Evolutionary conservation across 1,139 yeast genomes (phyloP).

Genomic region (Debaryomyces nepalensis): DNA sequence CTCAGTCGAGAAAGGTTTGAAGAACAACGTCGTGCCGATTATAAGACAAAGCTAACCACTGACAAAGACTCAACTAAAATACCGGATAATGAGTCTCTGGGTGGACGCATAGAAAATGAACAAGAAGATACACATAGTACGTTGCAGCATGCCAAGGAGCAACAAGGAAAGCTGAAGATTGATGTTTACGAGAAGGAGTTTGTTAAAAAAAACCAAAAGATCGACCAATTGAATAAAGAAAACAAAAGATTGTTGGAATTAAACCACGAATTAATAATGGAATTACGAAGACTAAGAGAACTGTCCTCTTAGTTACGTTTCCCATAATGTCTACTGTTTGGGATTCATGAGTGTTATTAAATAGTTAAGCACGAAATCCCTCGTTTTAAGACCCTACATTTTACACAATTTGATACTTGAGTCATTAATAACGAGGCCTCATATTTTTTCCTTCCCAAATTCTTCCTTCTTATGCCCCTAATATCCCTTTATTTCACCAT

Average conservation of each 20-base stretch:
- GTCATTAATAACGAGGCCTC: no score
- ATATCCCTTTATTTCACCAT: no score
- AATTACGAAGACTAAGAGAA: conserved; percentile 6
- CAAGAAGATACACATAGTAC: conserved; percentile 16
- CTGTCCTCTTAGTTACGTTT: neutral
- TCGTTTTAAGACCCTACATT: no score
- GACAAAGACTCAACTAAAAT: conserved; percentile 1
- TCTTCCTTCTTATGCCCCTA: no score
- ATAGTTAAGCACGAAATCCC: no score
- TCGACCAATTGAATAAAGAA: conserved; percentile 33
- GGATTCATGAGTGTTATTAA: no score
- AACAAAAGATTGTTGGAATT: conserved; percentile 39
- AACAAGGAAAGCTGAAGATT: conserved; percentile 24
- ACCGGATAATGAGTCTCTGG: neutral
- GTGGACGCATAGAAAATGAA: conserved; percentile 5
- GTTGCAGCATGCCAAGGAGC: conserved; percentile 20
- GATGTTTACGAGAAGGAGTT: conserved; percentile 31
- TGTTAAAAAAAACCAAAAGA: conserved; percentile 27
- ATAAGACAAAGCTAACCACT: conserved; percentile 3
- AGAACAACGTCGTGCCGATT: conserved; percentile 17
- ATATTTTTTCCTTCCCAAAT: no score
- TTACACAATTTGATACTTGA: no score
- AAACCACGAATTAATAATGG: conserved; percentile 35
- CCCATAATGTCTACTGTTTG: neutral
- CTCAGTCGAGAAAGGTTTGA: conserved; percentile 32